Conservation (phyloP, 768 basidiomycete species). For the Russula sp. region DNA sequence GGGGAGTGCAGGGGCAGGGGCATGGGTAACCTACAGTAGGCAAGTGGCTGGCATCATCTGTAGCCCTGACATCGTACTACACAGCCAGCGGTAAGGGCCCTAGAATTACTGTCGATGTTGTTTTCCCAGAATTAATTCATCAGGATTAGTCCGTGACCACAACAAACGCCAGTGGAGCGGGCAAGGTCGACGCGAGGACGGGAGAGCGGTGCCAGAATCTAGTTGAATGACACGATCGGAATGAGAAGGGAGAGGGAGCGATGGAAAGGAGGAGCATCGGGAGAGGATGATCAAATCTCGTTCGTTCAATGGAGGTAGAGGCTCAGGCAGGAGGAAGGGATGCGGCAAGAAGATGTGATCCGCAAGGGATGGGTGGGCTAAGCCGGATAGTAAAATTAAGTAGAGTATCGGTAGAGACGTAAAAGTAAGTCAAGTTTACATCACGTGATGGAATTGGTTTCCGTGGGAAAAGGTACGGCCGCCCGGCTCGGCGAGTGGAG, state of each 20-base stretch:
- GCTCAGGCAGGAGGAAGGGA: constrained; percentile 57
- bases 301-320: constrained; percentile 36
- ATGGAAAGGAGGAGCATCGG: too few relatives aligned
- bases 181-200: constrained; percentile 50
- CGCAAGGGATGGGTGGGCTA: constrained; percentile 40
- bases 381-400: not conserved
- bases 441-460: not conserved
- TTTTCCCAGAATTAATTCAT: constrained; percentile 52
- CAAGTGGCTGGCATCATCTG: constrained; percentile 46
- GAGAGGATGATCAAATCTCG: constrained; percentile 25
- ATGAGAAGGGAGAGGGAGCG: not conserved
- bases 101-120: constrained; percentile 50
- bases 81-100: constrained; percentile 35
- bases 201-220: constrained; percentile 62
- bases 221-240: constrained; percentile 56
- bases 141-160: constrained; percentile 70
- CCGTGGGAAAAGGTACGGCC: constrained; percentile 12
- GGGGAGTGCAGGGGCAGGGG: constrained; percentile 8
- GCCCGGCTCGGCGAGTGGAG: not conserved
- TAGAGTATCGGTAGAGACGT: not conserved
- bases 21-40: constrained; percentile 36
- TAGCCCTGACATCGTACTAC: constrained; percentile 44
- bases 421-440: not conserved
- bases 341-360: constrained; percentile 74
- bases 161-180: constrained; percentile 41